Conservation (phyloP, 176 grass and related monocot genomes). For the Microstegium vimineum region DNA sequence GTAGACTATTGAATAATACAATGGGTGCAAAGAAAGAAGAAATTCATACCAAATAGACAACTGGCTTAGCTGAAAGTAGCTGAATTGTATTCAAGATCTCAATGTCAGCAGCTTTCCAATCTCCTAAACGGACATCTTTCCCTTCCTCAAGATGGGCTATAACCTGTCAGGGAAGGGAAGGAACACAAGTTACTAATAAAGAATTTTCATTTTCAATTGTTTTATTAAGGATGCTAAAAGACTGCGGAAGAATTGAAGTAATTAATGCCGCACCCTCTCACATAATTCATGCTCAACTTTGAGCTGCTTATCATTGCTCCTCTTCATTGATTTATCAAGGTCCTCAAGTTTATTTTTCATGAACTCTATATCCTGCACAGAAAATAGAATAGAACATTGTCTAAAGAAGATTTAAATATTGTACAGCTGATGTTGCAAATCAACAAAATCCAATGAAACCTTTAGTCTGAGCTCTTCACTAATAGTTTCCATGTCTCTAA, state of each 20-base stretch:
- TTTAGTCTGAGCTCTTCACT: conserved; percentile 88
- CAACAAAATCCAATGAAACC: conserved; percentile 39
- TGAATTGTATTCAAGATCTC: conserved; percentile 95
- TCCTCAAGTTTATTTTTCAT: conserved; percentile 74
- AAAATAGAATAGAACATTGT: conserved; percentile 8
- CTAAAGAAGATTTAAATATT: not conserved
- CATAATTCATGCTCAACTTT: conserved; percentile 92
- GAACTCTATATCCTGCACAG: conserved; percentile 83
- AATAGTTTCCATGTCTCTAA: conserved; percentile 97
- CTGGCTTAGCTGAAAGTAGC: conserved; percentile 88
- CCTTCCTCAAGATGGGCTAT: conserved; percentile 58
- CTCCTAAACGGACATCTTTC: conserved; percentile 84
- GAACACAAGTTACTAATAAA: conserved; percentile 15
- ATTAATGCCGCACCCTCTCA: conserved; percentile 45
- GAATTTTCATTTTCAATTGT: not conserved
- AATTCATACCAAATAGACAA: conserved; percentile 80
- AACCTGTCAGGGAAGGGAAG: conserved; percentile 41
- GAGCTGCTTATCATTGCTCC: conserved; percentile 98
- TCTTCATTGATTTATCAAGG: conserved; percentile 94
- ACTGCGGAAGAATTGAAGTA: not conserved
- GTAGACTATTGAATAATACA: not conserved
- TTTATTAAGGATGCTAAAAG: not conserved
- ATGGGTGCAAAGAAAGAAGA: not conserved
- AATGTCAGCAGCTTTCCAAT: conserved; percentile 95
- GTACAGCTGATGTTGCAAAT: not conserved